These are phyloP conservation scores for Chlamydomonas sp. DNA, from an alignment of 139 green algal genomes.

Conservation along the genomic window DNA sequence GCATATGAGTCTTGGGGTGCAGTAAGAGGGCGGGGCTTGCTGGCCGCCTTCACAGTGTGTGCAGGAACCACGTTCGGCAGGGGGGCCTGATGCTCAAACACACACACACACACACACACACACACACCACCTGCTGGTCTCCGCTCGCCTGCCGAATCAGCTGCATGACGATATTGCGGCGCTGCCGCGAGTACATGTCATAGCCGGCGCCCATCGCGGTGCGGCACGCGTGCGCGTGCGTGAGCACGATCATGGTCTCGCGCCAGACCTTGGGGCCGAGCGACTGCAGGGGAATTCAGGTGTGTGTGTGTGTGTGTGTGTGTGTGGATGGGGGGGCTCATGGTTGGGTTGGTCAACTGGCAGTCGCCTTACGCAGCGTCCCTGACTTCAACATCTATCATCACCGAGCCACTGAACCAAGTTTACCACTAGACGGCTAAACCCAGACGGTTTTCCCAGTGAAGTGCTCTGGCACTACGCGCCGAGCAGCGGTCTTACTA, in stretches of 20 bases:
- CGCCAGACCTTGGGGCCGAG: constrained; percentile 46
- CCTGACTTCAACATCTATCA: too few species aligned
- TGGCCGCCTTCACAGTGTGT: too few species aligned
- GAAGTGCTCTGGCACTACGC: too few species aligned
- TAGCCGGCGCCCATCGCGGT: constrained; percentile 24
- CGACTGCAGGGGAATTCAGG: background rate
- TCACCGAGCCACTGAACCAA: too few species aligned
- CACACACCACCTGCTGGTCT: constrained; percentile 16
- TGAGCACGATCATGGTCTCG: constrained; percentile 48
- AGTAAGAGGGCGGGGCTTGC: too few species aligned
- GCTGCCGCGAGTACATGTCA: constrained; percentile 32
- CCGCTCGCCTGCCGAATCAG: constrained; percentile 30
- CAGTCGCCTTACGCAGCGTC: too few species aligned
- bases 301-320: background rate
- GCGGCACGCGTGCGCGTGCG: constrained; percentile 39
- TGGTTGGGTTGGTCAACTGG: background rate
- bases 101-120: background rate
- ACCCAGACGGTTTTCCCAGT: too few species aligned
- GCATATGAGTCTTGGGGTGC: too few species aligned
- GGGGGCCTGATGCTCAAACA: background rate
- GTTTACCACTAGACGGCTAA: too few species aligned
- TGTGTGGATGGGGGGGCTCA: too few species aligned
- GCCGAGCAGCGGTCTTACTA: too few species aligned
- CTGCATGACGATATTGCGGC: constrained; percentile 39
- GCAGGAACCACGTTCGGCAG: too few species aligned